These are phyloP conservation scores for Gonapodya sp. DNA, from an alignment of 192 early-diverging fungal genomes.

Conservation along the genomic window DNA sequence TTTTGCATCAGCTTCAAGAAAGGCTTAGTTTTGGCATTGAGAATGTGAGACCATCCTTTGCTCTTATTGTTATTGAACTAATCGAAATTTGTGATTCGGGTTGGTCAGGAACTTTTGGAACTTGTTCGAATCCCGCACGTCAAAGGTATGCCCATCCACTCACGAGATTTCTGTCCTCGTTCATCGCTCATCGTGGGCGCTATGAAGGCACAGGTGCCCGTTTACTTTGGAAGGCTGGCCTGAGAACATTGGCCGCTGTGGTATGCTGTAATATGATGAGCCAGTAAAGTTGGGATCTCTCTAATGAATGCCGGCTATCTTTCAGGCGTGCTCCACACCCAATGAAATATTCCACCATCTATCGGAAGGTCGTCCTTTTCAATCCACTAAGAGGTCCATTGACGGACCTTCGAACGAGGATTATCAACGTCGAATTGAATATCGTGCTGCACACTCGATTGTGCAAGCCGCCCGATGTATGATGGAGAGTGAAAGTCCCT, in stretches of 20 bases:
- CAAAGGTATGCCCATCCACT: not conserved
- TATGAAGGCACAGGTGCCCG: too few relatives aligned
- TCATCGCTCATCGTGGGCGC: too few relatives aligned
- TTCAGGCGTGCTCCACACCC: not conserved
- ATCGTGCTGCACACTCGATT: not conserved
- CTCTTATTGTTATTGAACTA: not conserved
- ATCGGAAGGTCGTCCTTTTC: not conserved
- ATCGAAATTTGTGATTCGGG: not conserved
- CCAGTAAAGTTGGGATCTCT: too few relatives aligned
- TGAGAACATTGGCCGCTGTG: not conserved
- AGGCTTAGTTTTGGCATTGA: conserved; percentile 27
- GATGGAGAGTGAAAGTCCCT: not conserved
- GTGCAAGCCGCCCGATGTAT: not conserved
- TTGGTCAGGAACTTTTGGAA: not conserved
- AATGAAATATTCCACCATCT: not conserved
- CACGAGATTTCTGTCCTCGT: too few relatives aligned
- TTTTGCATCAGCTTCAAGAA: conserved; percentile 25
- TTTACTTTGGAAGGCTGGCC: not conserved
- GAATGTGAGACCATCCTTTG: not conserved
- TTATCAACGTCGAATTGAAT: not conserved
- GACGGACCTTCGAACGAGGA: not conserved
- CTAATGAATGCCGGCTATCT: too few relatives aligned
- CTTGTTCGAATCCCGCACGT: not conserved
- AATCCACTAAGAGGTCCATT: not conserved
- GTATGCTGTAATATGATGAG: too few relatives aligned